Conservation (phyloP, 1,284 basidiomycete genomes). For the Athelia sp. region DNA sequence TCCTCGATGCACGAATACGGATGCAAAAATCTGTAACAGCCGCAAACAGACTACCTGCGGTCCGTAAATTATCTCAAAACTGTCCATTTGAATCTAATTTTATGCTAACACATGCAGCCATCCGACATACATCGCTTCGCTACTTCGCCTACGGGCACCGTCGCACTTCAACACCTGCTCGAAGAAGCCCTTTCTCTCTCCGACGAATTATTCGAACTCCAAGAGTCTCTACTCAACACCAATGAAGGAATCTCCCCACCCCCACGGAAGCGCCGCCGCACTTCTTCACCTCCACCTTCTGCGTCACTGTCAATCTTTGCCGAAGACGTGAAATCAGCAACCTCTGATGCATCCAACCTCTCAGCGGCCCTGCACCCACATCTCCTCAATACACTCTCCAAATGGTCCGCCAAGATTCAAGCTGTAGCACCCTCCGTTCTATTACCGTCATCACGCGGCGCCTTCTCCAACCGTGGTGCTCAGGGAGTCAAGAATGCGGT, state of each 20-base stretch:
- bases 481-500: constrained; percentile 55
- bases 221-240: constrained; percentile 42
- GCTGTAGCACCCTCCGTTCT: constrained; percentile 79
- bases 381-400: constrained; percentile 72
- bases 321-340: constrained; percentile 18
- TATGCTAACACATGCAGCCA: constrained; percentile 24
- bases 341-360: constrained; percentile 40
- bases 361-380: constrained; percentile 55
- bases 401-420: constrained; percentile 93
- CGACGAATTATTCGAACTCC: constrained; percentile 63
- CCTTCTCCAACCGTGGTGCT: constrained; percentile 48
- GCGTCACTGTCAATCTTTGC: no score
- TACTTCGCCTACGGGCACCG: constrained; percentile 27
- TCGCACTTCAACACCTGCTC: constrained; percentile 44
- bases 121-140: constrained; percentile 23
- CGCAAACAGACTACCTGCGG: constrained; percentile 57
- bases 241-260: constrained; percentile 47
- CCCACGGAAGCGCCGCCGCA: constrained; percentile 55
- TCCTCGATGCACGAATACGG: constrained; percentile 85
- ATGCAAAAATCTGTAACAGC: constrained; percentile 76
- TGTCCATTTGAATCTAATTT: constrained; percentile 3
- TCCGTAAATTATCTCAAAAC: constrained; percentile 22
- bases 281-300: constrained; percentile 18
- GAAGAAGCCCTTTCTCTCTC: constrained; percentile 55
- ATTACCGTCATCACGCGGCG: constrained; percentile 60